Evolutionary conservation across 75 land plant species (phyloP), one percentile per base, ranked within the genome.

Genomic region (Picea glauca): DNA sequence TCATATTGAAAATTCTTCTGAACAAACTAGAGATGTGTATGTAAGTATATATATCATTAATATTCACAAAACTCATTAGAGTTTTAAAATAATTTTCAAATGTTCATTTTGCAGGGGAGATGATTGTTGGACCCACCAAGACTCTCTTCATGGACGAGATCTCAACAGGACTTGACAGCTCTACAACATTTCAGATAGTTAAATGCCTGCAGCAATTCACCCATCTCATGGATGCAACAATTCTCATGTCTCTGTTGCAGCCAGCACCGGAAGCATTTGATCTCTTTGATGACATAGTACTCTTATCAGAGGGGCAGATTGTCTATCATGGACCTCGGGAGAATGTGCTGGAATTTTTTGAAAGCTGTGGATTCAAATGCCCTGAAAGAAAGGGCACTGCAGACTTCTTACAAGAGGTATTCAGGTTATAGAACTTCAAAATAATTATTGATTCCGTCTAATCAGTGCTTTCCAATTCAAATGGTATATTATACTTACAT

Each of bases 201-300:
- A 93, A 93, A 78, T 93, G 94, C 84, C 72, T 93, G 62, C 91
- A 89, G 64, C 94, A 93, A 78, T 86, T 89, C 40, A 90, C 84
- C n/a, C 96, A 93, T 72, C 76, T 86, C 57, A 88, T 86, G 33
- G 94, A 92, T 66, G 91, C 81, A 57, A 93, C 96, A 7, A 81
- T 93, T 73, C 70, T 93, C 67, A 87, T 93, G 90, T 89, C 92
- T 59, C 91, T 96, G 13, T 85, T 96, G 4, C 98, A 96, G 74
- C 99, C 99, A 9, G 92, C 99, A 15, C 99, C 99, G 2, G 98
- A 96, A 84, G 93, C 99, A 6, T 96, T 90, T 58, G 90, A 94
- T 35, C 93, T 91, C 33, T 93, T 93, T 74, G 94, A 91, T 85
- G 94, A 92, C 58, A 79, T 93, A 26, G 85, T 93, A 58, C 81